These are phyloP conservation scores for Curvularia verruculosa DNA, from an alignment of 2,329 filamentous ascomycete species.

Conservation along the genomic window DNA sequence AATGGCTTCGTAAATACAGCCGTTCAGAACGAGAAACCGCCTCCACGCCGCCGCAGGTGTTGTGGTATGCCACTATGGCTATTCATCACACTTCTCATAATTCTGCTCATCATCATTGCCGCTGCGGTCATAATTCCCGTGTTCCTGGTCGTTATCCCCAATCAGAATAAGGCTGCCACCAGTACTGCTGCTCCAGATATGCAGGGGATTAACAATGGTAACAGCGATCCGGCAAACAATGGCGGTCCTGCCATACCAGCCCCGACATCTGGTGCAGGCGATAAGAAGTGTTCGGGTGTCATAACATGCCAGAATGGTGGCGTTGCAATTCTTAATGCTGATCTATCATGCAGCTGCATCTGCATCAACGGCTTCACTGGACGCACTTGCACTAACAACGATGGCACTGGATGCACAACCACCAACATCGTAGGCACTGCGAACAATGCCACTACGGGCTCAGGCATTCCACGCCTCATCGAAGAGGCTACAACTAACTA, in stretches of 20 bases:
- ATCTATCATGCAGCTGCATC: conserved; percentile 76
- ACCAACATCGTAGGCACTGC: conserved; percentile 51
- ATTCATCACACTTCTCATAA: conserved; percentile 69
- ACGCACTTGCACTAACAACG: conserved; percentile 59
- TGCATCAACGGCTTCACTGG: conserved; percentile 88
- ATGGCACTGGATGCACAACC: conserved; percentile 62
- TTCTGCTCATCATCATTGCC: conserved; percentile 74
- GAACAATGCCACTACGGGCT: conserved; percentile 74
- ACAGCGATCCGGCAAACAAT: conserved; percentile 30
- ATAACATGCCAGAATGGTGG: conserved; percentile 80
- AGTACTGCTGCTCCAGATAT: conserved; percentile 26
- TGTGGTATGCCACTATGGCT: conserved; percentile 85
- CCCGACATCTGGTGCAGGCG: conserved; percentile 29
- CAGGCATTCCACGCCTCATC: conserved; percentile 77
- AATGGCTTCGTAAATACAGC: not conserved
- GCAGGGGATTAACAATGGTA: conserved; percentile 21
- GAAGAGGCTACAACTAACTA: conserved; percentile 69
- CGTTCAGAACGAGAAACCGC: conserved; percentile 32
- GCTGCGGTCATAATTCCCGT: conserved; percentile 83
- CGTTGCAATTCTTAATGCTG: conserved; percentile 70
- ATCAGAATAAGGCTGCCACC: conserved; percentile 47
- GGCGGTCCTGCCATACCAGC: conserved; percentile 22
- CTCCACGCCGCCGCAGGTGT: conserved; percentile 67
- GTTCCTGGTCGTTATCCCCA: conserved; percentile 65
- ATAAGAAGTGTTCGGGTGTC: conserved; percentile 61